A percentile compares a stretch with the other conserved stretches of the same genome.
phyloP scores from a whole-genome alignment of 2,329 filamentous ascomycete species.

The Colletotrichum liaoningense region DNA sequence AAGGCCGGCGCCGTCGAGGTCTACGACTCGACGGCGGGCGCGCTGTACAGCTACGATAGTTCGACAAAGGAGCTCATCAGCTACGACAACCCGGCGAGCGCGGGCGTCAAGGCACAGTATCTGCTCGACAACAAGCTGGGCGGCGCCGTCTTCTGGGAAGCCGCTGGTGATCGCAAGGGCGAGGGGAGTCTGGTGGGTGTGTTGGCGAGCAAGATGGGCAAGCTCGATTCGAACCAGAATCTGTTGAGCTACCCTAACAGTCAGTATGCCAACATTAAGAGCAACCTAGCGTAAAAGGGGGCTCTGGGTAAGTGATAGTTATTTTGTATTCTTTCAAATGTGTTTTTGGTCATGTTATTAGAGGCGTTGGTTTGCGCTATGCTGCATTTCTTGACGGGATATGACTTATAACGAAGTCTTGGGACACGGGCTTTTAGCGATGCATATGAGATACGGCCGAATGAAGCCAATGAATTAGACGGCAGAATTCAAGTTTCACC shows the following conservation, averaged over 20 bases:
- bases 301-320: not conserved
- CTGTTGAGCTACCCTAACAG: slow-evolving; percentile 66
- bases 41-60: slow-evolving; percentile 78
- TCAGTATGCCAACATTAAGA: slow-evolving; percentile 67
- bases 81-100: slow-evolving; percentile 73
- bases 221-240: slow-evolving; percentile 63
- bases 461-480: not conserved
- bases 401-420: not conserved
- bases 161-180: slow-evolving; percentile 70
- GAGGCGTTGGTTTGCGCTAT: not conserved
- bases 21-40: slow-evolving; percentile 67
- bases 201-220: slow-evolving; percentile 57
- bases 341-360: not conserved
- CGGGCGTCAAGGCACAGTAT: slow-evolving; percentile 71
- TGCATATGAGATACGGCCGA: not conserved
- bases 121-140: slow-evolving; percentile 71
- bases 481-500: not conserved
- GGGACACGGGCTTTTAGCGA: not conserved
- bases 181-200: slow-evolving; percentile 68
- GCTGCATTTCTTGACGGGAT: not conserved
- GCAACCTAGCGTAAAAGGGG: slow-evolving; percentile 16
- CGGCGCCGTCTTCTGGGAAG: slow-evolving; percentile 89
- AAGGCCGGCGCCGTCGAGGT: slow-evolving; percentile 65
- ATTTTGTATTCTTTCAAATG: not conserved
- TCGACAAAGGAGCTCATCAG: slow-evolving; percentile 72